Evolutionary conservation across 1,284 basidiomycete genomes (phyloP).

Genomic region (Cutaneotrichosporon cavernicola): DNA sequence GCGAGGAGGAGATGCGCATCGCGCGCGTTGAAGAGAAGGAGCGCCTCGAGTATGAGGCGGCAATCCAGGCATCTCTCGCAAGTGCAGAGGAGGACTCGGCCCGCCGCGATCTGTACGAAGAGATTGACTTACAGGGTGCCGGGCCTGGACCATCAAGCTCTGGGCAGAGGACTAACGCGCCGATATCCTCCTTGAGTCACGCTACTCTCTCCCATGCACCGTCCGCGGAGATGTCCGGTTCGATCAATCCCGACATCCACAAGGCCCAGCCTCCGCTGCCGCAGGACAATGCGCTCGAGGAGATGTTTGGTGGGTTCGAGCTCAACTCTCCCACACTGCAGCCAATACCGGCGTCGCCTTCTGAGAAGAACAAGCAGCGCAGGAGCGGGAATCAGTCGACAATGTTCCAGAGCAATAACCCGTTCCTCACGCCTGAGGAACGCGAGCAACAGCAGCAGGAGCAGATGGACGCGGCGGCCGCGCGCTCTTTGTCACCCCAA

Average conservation of each 20-base stretch:
- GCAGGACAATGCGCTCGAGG: slow-evolving; percentile 12
- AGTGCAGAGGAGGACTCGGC: slow-evolving; percentile 32
- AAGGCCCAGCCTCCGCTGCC: not conserved
- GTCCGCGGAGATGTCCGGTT: not conserved
- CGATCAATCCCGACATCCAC: not conserved
- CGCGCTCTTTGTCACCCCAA: not conserved
- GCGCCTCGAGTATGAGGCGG: slow-evolving; percentile 43
- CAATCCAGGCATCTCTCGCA: slow-evolving; percentile 39
- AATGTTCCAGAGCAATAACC: slow-evolving; percentile 45
- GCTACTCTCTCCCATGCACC: not conserved
- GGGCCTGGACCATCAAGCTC: not conserved
- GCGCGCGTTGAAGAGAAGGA: slow-evolving; percentile 39
- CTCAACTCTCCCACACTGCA: slow-evolving; percentile 16
- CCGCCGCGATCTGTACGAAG: slow-evolving; percentile 8
- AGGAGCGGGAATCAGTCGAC: slow-evolving; percentile 1
- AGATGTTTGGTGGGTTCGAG: slow-evolving; percentile 21
- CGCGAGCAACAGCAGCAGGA: slow-evolving; percentile 57
- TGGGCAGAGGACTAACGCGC: slow-evolving; percentile 1
- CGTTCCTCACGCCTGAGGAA: slow-evolving; percentile 64
- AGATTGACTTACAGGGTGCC: not conserved
- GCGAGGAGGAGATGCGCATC: slow-evolving; percentile 46
- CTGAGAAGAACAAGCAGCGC: slow-evolving; percentile 26
- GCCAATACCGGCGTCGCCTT: slow-evolving; percentile 24
- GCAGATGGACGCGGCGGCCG: not conserved
- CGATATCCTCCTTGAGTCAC: not conserved